Percentiles rank a stretch among this genome's conserved stretches.
Evolutionary conservation across 2,329 filamentous ascomycete genomes (phyloP).

Genomic region (Stagonosporopsis chrysanthemi): DNA sequence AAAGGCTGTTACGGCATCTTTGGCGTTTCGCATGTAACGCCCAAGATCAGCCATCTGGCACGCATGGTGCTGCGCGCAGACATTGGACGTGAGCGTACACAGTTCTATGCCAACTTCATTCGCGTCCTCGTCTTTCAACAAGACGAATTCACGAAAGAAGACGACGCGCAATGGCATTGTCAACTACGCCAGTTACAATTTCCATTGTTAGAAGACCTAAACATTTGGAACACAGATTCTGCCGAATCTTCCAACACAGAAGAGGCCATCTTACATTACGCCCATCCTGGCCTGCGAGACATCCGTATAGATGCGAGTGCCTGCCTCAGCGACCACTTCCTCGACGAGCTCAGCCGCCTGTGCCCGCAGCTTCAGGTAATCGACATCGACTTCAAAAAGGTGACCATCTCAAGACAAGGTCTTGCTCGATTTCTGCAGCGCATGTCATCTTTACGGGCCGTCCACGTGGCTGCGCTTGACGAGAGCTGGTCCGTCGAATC

Average conservation of each 20-base stretch:
- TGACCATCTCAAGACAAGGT: not conserved
- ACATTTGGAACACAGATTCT: conserved; percentile 1
- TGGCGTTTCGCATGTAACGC: not conserved
- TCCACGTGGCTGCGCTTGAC: conserved; percentile 2
- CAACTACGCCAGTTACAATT: not conserved
- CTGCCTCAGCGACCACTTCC: not conserved
- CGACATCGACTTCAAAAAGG: conserved; percentile 3
- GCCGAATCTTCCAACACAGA: not conserved
- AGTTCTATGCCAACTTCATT: not conserved
- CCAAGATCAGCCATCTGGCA: not conserved
- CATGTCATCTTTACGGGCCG: not conserved
- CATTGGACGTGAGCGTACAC: not conserved
- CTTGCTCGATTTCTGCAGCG: conserved; percentile 1
- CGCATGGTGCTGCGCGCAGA: not conserved
- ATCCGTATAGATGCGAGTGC: conserved; percentile 1
- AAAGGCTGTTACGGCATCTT: not conserved
- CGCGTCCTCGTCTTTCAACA: not conserved
- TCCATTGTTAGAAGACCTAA: not conserved
- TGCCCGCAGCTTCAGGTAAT: not conserved
- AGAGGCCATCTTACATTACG: not conserved
- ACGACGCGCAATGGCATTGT: not conserved
- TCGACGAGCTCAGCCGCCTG: conserved; percentile 1
- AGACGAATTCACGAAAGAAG: not conserved
- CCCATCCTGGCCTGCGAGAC: not conserved
- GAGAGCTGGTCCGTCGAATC: not conserved